Conservation (phyloP, 1,284 basidiomycete genomes). For the Rhodotorula sp. region DNA sequence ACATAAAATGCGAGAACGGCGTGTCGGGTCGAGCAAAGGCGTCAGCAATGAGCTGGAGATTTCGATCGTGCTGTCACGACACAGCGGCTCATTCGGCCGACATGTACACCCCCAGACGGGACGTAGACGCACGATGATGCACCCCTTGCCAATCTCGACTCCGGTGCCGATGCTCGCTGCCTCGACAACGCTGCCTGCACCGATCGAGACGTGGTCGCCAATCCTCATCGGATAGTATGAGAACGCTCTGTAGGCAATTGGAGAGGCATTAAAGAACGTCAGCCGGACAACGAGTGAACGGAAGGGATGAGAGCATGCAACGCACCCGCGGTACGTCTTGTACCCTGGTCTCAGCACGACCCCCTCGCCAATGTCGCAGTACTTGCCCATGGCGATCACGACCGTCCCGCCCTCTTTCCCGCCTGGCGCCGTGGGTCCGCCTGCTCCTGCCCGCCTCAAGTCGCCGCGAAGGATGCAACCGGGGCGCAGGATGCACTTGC, state of each 20-base stretch:
- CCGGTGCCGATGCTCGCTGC: slow-evolving; percentile 92
- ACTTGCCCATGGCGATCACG: slow-evolving; percentile 87
- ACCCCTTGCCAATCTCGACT: slow-evolving; percentile 92
- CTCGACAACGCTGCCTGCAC: slow-evolving; percentile 81
- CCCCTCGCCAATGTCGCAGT: slow-evolving; percentile 86
- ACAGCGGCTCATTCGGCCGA: too few species aligned
- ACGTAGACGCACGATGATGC: slow-evolving; percentile 72
- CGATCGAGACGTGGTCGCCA: slow-evolving; percentile 91
- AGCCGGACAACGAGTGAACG: neutral
- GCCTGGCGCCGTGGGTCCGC: slow-evolving; percentile 55
- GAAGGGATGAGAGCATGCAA: neutral
- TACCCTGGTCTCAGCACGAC: slow-evolving; percentile 80
- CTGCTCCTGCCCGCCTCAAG: slow-evolving; percentile 55
- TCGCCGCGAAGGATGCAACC: slow-evolving; percentile 87
- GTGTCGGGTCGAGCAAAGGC: neutral
- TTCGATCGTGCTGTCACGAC: neutral
- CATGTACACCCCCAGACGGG: neutral
- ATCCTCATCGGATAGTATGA: slow-evolving; percentile 99
- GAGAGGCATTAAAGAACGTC: neutral
- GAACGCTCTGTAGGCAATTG: slow-evolving; percentile 59
- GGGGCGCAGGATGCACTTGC: slow-evolving; percentile 92
- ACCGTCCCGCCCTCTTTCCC: slow-evolving; percentile 85
- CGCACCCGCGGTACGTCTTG: slow-evolving; percentile 76
- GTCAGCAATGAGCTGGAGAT: neutral
- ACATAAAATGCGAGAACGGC: neutral